A percentile compares a stretch with the other conserved stretches of the same genome.
Conservation (phyloP, 1,284 basidiomycete species). For the Pyrrhoderma noxium region DNA sequence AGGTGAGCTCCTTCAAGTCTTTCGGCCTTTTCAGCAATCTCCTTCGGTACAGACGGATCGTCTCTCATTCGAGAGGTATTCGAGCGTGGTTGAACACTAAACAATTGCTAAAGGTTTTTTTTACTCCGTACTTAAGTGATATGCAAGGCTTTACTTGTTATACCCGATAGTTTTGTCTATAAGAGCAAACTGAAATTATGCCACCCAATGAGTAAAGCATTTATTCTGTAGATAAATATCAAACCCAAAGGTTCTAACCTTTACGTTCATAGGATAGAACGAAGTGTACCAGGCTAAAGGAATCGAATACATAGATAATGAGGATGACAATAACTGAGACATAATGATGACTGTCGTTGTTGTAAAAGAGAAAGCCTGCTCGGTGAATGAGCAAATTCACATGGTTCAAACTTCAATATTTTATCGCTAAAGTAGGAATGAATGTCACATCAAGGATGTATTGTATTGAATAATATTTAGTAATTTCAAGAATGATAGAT, state of each 20-base stretch:
- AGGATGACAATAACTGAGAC: conserved; percentile 10
- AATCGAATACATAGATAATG: conserved; percentile 21
- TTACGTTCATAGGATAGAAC: conserved; percentile 19
- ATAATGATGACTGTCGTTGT: conserved; percentile 2
- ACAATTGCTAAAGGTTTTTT: neutral
- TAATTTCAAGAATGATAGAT: too few species aligned
- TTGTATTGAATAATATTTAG: too few species aligned
- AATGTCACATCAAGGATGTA: too few species aligned
- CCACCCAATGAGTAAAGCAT: neutral
- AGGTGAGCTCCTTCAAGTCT: conserved; percentile 20
- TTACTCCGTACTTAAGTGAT: too few species aligned
- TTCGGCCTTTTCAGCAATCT: conserved; percentile 12
- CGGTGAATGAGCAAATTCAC: neutral
- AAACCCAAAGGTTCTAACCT: conserved; percentile 6
- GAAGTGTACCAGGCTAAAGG: conserved; percentile 20
- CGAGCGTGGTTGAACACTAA: conserved; percentile 17
- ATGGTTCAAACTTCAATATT: too few species aligned
- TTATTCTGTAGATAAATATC: neutral
- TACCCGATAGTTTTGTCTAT: conserved; percentile 19
- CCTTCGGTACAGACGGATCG: conserved; percentile 12
- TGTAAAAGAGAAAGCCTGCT: neutral
- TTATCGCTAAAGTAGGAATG: too few species aligned
- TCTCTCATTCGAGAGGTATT: conserved; percentile 17
- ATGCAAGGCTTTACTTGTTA: conserved; percentile 17
- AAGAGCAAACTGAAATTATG: conserved; percentile 14